A percentile compares a stretch with the other conserved stretches of the same genome.
phyloP scores from a whole-genome alignment of 2,329 filamentous ascomycete genomes.

The Penicillium digitatum region DNA sequence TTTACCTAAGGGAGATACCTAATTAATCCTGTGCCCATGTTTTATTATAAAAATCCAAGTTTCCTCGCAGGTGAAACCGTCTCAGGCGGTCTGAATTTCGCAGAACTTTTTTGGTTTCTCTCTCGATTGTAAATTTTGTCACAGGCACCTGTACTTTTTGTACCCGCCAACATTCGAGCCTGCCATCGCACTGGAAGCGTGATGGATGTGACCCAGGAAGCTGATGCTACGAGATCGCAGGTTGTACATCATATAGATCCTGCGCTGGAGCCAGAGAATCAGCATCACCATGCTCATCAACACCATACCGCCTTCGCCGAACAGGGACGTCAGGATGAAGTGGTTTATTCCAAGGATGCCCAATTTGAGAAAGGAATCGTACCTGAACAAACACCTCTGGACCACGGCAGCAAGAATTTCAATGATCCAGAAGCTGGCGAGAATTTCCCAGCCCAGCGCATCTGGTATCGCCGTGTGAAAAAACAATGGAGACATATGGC shows the following conservation, averaged over 20 bases:
- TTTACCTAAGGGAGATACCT: neutral
- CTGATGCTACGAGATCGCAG: neutral
- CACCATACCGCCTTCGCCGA: conserved; percentile 38
- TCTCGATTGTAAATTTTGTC: neutral
- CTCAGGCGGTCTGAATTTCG: neutral
- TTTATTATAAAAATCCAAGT: neutral
- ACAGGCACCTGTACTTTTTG: neutral
- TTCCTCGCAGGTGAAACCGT: neutral
- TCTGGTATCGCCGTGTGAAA: conserved; percentile 24
- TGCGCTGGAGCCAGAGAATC: conserved; percentile 35
- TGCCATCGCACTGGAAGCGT: neutral
- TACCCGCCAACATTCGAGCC: neutral
- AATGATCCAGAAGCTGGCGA: conserved; percentile 42
- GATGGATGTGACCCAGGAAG: conserved; percentile 2
- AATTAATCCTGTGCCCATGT: neutral
- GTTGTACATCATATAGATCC: conserved; percentile 26
- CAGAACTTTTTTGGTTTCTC: neutral
- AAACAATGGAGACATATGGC: conserved; percentile 36
- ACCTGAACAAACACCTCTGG: conserved; percentile 36
- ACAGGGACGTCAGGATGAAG: conserved; percentile 42
- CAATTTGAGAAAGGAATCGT: conserved; percentile 40
- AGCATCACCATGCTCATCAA: conserved; percentile 41
- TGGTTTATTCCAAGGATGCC: conserved; percentile 48
- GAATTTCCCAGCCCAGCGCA: conserved; percentile 28
- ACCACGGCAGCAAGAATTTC: conserved; percentile 33